Base-by-base conservation (phyloP, 805 yeast genomes). In the Candida incommunis region DNA sequence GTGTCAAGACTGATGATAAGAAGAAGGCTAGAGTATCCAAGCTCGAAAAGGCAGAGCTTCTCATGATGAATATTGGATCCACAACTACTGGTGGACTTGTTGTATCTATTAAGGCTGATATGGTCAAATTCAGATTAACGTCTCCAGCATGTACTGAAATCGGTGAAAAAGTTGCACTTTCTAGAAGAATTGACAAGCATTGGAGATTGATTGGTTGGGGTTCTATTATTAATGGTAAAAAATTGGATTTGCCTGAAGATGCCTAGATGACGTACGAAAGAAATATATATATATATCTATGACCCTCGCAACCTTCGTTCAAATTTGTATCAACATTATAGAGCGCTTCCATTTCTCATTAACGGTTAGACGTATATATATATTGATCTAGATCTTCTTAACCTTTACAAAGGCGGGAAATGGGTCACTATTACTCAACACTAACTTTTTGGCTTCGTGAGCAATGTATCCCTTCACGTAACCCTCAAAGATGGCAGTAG, bases 131-230 rank as follows among this genome's bases (percentile, higher is more conserved):
- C 61, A 87, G 86, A 62, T 76, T 92, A 63, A 90, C 97, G 42
- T 80, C 95, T 42, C 98, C 99, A 46, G 98, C 97, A 42, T 92
- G 99, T 79, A 90, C 99, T 31, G 96, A 90, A 72, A 75, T 90
- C 43, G 85, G 94, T 55, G 99, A 92, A 72, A 90, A 92, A 81
- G 90, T 92, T 66, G 99, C 99, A 34, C 72, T 92, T 61, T 87
- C 96, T 41, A 84, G 99, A 76, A 88, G 98, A 77, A 92, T 92
- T 58, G 99, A 92, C 65, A 90, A 90, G 78, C 99, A 92, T 68
- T 92, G 96, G 95, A 92, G 99, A 76, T 75, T 92, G 65, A 92
- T 92, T 70, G 99, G 99, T 59, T 92, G 99, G 99, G 99, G 98
- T 57, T 87, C 95, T 43, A 90, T 88, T 64, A 83, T 83, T 69